These are phyloP conservation scores for Calonectria multiphialidica DNA, from an alignment of 2,329 filamentous ascomycete species.

Conservation along the genomic window DNA sequence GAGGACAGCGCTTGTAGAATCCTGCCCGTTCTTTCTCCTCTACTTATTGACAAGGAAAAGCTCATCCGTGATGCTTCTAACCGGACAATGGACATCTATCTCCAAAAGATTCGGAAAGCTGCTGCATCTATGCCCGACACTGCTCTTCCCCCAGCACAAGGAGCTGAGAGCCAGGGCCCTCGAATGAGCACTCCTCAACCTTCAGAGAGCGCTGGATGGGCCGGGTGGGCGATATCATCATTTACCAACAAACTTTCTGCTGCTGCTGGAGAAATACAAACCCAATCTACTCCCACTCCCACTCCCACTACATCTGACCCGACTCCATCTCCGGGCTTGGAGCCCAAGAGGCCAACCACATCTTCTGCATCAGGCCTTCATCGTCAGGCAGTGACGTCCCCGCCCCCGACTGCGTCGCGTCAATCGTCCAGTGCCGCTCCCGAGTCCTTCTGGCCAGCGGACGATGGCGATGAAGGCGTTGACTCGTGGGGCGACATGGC, in stretches of 20 bases:
- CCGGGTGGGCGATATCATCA: slow-evolving; percentile 97
- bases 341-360: slow-evolving; percentile 52
- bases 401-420: slow-evolving; percentile 59
- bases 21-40: slow-evolving; percentile 85
- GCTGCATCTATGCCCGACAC: slow-evolving; percentile 84
- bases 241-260: slow-evolving; percentile 94
- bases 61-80: slow-evolving; percentile 91
- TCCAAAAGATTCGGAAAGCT: slow-evolving; percentile 85
- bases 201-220: slow-evolving; percentile 73
- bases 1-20: slow-evolving; percentile 90
- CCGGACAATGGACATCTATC: slow-evolving; percentile 89
- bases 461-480: slow-evolving; percentile 71
- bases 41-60: slow-evolving; percentile 95
- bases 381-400: slow-evolving; percentile 69
- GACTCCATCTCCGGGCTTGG: slow-evolving; percentile 54
- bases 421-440: slow-evolving; percentile 59
- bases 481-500: slow-evolving; percentile 83
- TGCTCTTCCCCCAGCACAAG: slow-evolving; percentile 74
- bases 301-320: slow-evolving; percentile 57
- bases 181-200: slow-evolving; percentile 85
- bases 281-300: slow-evolving; percentile 58
- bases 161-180: slow-evolving; percentile 67
- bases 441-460: slow-evolving; percentile 66
- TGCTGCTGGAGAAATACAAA: slow-evolving; percentile 88
- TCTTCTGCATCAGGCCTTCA: slow-evolving; percentile 71